A percentile compares a stretch with the other conserved stretches of the same genome.
phyloP scores from a whole-genome alignment of 192 early-diverging fungal genomes.

The Coemansia guatemalensis region DNA sequence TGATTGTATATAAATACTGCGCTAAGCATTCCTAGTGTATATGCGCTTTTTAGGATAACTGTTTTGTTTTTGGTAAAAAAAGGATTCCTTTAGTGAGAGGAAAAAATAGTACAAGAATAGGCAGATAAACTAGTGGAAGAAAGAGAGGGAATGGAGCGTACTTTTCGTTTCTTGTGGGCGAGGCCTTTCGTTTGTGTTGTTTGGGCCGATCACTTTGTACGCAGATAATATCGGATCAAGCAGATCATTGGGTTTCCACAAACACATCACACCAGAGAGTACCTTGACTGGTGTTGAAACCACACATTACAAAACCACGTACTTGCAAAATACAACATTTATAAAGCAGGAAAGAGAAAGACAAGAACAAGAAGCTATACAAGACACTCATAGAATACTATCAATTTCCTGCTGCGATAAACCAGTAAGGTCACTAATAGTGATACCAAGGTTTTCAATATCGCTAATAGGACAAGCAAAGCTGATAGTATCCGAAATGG shows the following conservation, averaged over 20 bases:
- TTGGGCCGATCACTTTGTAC: too few species aligned
- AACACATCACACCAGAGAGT: too few species aligned
- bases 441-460: slow-evolving; percentile 48
- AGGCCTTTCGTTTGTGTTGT: too few species aligned
- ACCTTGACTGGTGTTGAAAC: too few species aligned
- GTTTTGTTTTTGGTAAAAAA: slow-evolving; percentile 2
- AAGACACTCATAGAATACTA: not conserved
- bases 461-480: slow-evolving; percentile 51
- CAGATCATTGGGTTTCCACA: too few species aligned
- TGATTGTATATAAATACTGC: slow-evolving; percentile 97
- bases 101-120: not conserved
- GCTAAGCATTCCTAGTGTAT: slow-evolving; percentile 70
- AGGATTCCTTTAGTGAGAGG: too few species aligned
- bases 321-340: not conserved
- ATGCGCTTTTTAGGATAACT: not conserved
- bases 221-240: too few species aligned
- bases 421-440: slow-evolving; percentile 44
- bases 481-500: slow-evolving; percentile 43
- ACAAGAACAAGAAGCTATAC: not conserved
- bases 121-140: too few species aligned
- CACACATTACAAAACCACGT: too few species aligned
- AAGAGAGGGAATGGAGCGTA: too few species aligned
- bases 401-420: slow-evolving; percentile 6
- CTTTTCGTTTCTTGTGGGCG: too few species aligned
- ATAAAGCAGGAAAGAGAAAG: not conserved